Evolutionary conservation across 2,329 filamentous ascomycete species (phyloP).

Genomic region (Diaporthe helianthi): DNA sequence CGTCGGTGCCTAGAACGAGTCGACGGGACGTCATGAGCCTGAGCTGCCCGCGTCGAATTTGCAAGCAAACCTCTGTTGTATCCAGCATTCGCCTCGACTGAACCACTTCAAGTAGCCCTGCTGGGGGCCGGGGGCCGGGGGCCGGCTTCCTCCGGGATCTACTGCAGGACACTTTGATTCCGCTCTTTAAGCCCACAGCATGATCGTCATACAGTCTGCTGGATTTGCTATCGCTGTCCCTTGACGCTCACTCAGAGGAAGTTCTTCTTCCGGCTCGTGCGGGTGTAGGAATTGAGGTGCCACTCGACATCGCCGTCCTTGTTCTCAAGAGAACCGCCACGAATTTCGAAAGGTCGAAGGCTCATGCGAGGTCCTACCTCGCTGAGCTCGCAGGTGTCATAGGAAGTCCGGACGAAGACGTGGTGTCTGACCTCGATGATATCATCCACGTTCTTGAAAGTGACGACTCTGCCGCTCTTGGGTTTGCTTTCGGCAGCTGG

Average conservation of each 20-base stretch:
- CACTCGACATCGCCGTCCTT: conserved; percentile 96
- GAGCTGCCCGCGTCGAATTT: neutral
- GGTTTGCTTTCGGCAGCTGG: conserved; percentile 74
- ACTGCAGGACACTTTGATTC: neutral
- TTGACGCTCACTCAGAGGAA: conserved; percentile 70
- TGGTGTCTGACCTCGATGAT: conserved; percentile 88
- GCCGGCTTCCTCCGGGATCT: neutral
- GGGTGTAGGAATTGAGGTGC: conserved; percentile 94
- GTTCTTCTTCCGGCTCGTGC: conserved; percentile 94
- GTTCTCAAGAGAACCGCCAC: conserved; percentile 88
- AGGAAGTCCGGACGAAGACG: conserved; percentile 92
- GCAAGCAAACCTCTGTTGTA: neutral
- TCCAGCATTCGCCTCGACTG: neutral
- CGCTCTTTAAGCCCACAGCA: neutral
- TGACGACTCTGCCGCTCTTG: conserved; percentile 90
- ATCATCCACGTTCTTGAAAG: conserved; percentile 93
- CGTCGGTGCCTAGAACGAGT: neutral
- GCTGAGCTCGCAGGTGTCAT: conserved; percentile 85
- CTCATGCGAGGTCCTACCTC: conserved; percentile 96
- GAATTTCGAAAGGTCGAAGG: conserved; percentile 94
- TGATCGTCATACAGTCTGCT: neutral
- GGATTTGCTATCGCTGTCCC: neutral
- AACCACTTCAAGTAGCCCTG: too few species aligned
- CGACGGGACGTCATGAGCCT: too few species aligned
- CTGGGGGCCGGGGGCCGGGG: neutral